Evolutionary conservation across 2,329 filamentous ascomycete species (phyloP), one percentile per base, ranked within the genome.

Genomic region (Ophiostoma himal-ulmi): DNA sequence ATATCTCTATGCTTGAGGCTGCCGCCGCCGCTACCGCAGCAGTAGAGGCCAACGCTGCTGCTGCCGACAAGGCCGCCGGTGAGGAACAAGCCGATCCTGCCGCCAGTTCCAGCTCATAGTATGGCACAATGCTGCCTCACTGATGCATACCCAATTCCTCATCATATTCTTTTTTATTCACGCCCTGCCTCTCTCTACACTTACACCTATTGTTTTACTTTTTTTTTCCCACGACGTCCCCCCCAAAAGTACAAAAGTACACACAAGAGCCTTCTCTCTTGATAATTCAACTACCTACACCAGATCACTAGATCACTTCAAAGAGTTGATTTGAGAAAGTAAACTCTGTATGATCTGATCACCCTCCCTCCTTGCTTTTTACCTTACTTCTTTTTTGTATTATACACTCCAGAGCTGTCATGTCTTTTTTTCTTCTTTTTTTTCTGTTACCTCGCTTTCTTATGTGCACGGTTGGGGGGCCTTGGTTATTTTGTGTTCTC

Each of bases 331-430:
- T 30, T 20, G 1, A 17, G 11, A 22, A 22, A 62, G 57, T 11
- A 34, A 14, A 20, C 44, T 20, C 44, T n/a, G 44, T 20, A 17
- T 6, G 17, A 39, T 20, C 41, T 60, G 54, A 20, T 20, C 4
- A 60, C 30, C 26, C 10, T 14, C 20, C 13, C 22, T 30, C 26
- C 10, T 41, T 67, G 22, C 37, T 5, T 8, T 68, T 60, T 52
- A 22, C 62, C 62, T 36, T 69, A 54, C 14, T 11, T 67, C 5
- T 44, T 68, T 68, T 64, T 48, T 68, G 68, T 71, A 69, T 60
- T 71, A 70, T 71, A 68, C 68, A 65, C 70, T 68, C 36, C 41
- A 64, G 34, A 39, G 26, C 26, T 34, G 30, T 68, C 22, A 54
- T 71, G 39, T 62, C n/a, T 69, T 60, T 60, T 34, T 10, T n/a